Base-by-base conservation (phyloP, 129 eudicot species). In the Flaveria linearis region DNA sequence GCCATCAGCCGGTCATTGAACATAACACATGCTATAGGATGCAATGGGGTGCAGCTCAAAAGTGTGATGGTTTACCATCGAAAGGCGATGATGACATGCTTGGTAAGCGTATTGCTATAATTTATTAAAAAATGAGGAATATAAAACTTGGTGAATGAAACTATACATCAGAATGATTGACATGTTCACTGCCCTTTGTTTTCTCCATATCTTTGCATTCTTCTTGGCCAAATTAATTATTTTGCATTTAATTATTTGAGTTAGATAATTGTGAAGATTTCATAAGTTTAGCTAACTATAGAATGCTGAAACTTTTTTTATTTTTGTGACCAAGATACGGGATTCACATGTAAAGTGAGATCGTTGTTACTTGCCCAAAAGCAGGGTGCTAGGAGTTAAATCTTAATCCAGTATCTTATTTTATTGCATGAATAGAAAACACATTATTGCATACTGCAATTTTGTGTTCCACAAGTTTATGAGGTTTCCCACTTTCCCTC, bases 11-110 rank as follows among this genome's bases (percentile, higher is more conserved):
- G 5, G 96, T 94, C 22, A 91, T 94, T 84, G 98, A 87, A 20
- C 98, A 94, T 65, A 94, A 94, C 60, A 91, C 98, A 0, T 94
- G 98, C 55, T 94, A 91, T 63, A 91, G 98, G 79, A 94, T 94
- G 98, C 98, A 94, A 74, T 94, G 97, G 98, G 97, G 98, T 1
- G 53, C 81, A 12, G 91, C 91, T 85, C 98, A 94, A 55, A 86
- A 97, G 76, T 94, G 98, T 52, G 97, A 94, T 81, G 98, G 98
- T 49, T 71, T 85, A 51, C 93, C 90, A 12, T 87, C 97, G 0
- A 87, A 81, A 68, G 80, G 81, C 79, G 93, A 88, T 22, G 91
- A 87, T 73, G 96, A 91, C 83, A 84, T 86, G 91, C 96, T 85
- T 62, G 96, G 68, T 61, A 61, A 83, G 87, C 41, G 62, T 79